A percentile compares a stretch with the other conserved stretches of the same genome.
Evolutionary conservation across 2,329 filamentous ascomycete species (phyloP).

Genomic region (Setomelanomma holmii): DNA sequence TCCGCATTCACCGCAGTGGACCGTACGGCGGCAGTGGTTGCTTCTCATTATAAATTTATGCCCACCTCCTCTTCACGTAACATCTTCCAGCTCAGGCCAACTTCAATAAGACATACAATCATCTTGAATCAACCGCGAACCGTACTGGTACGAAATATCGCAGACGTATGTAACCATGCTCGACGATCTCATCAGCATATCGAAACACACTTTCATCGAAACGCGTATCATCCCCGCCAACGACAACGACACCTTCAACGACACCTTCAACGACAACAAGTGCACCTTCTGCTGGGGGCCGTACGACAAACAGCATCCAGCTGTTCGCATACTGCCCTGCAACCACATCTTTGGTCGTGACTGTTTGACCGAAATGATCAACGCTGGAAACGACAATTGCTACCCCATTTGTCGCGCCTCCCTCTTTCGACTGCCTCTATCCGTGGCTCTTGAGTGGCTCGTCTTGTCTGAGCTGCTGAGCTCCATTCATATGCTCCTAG

Average conservation of each 20-base stretch:
- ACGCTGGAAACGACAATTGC: slow-evolving; percentile 7
- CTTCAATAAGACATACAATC: too few species aligned
- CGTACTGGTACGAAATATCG: too few species aligned
- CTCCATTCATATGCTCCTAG: too few species aligned
- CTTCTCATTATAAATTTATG: too few species aligned
- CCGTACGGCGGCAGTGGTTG: too few species aligned
- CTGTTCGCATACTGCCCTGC: slow-evolving; percentile 17
- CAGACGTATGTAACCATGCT: neutral
- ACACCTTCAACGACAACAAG: slow-evolving; percentile 19
- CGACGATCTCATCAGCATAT: too few species aligned
- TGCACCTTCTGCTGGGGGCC: slow-evolving; percentile 18
- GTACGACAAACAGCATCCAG: slow-evolving; percentile 17
- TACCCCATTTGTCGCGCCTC: slow-evolving; percentile 19
- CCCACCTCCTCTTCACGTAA: too few species aligned
- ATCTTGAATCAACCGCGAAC: too few species aligned
- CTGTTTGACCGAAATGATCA: slow-evolving; percentile 10
- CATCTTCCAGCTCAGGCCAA: too few species aligned
- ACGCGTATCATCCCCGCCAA: slow-evolving; percentile 17
- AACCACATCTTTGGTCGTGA: slow-evolving; percentile 21
- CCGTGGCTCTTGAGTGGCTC: neutral
- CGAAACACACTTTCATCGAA: slow-evolving; percentile 9
- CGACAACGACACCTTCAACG: too few species aligned
- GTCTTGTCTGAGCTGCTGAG: too few species aligned
- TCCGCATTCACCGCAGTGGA: too few species aligned
- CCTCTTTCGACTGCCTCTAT: neutral